Evolutionary conservation across 306 rosid species (phyloP), one percentile per base, ranked within the genome.

Genomic region (Abrus pulchellus): DNA sequence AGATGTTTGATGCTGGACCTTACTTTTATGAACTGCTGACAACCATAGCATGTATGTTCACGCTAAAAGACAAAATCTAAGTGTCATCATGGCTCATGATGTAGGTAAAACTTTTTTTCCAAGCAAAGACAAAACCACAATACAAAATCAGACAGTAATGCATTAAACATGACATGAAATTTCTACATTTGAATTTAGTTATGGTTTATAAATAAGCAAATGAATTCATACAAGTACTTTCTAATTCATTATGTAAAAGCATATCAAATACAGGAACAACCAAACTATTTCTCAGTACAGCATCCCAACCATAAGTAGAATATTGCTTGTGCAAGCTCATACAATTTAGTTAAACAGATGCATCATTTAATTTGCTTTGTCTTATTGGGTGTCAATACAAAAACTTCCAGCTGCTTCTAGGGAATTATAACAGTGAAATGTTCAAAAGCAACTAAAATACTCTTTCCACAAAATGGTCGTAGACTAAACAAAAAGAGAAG

Each of bases 141-240:
- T 12, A 38, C 64, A 57, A 73, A 36, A 57, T 10, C 43, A 33
- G 47, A 44, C 7, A 10, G 41, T 1, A 20, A 43, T 66, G 53
- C 72, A 66, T 33, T 68, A 9, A 43, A 67, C 73, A 68, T 20
- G 11, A 7, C n/a, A 20, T 1, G 64, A 14, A 52, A 52, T 8
- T 70, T 62, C 27, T 29, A 11, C 63, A 54, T 29, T 54, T 62
- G 43, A 36, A 38, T 52, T 65, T 27, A 82, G 68, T 78, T 4
- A 68, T 40, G 40, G 43, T 20, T 38, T 40, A 41, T 9, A 12
- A 38, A 38, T 20, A 30, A n/a, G 38, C 20, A 75, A 27, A 69
- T 48, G 32, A 59, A 64, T 20, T 65, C 45, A 41, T 43, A 14
- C 48, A 71, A 30, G 54, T 32, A 14, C 43, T 41, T 74, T 48